Evolutionary conservation across 2,329 filamentous ascomycete species (phyloP).

Genomic region (Aspergillus hortae): DNA sequence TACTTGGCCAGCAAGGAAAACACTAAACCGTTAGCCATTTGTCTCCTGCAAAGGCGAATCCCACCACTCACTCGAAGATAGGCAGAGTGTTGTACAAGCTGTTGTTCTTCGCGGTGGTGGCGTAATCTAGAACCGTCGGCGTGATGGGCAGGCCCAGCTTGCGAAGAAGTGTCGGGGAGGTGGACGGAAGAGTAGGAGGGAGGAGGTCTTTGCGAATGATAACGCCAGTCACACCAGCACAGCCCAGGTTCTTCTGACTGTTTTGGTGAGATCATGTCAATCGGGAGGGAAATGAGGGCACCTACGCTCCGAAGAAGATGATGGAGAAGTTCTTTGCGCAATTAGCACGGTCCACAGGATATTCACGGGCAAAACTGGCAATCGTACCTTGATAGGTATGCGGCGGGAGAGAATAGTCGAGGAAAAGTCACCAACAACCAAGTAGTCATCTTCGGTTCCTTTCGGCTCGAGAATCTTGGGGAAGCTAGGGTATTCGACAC

Average conservation of each 20-base stretch:
- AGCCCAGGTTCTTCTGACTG: conserved; percentile 85
- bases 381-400: conserved; percentile 16
- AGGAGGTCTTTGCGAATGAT: conserved; percentile 80
- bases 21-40: conserved; percentile 48
- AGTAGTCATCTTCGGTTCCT: conserved; percentile 55
- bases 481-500: conserved; percentile 78
- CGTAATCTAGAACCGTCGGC: conserved; percentile 77
- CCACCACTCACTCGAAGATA: conserved; percentile 58
- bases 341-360: conserved; percentile 2
- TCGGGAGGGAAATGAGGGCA: background rate
- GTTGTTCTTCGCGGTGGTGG: conserved; percentile 85
- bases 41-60: conserved; percentile 1
- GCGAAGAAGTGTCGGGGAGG: conserved; percentile 35
- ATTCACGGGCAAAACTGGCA: background rate
- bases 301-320: conserved; percentile 66
- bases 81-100: conserved; percentile 93
- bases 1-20: conserved; percentile 86
- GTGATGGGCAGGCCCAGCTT: conserved; percentile 56
- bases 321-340: conserved; percentile 54
- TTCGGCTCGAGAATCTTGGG: conserved; percentile 62
- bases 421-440: conserved; percentile 89
- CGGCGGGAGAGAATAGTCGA: conserved; percentile 83
- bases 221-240: conserved; percentile 79
- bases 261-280: background rate
- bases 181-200: conserved; percentile 59